Evolutionary conservation across 2,329 filamentous ascomycete species (phyloP), one percentile per base, ranked within the genome.

Genomic region (Dactylonectria estremocensis): DNA sequence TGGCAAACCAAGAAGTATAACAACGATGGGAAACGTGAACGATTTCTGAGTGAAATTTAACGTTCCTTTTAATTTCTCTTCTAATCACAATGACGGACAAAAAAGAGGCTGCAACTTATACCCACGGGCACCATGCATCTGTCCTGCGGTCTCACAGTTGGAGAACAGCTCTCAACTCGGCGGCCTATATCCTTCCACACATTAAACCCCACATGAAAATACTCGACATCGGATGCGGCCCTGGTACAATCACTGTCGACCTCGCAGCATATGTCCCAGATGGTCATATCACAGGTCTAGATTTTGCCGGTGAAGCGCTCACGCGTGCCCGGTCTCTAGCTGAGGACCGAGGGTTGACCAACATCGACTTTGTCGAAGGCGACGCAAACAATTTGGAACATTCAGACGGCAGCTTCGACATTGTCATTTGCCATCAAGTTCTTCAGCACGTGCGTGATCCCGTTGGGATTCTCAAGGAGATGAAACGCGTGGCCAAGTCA

Each of bases 211-310:
- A 61, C 22, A 61, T 61, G 58, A 61, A 61, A 1, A 33, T 61
- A 5, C 58, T 61, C 22, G 58, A 61, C 11, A 46, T 61, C 7
- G 58, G 58, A 3, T 61, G 58, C 18, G 58, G 58, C 10, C 35
- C 58, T 9, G 58, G 58, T 5, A 53, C 58, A 20, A 61, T 61
- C n/a, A 61, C 58, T 33, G 49, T 45, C 1, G 58, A 61, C n/a
- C 58, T 61, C 10, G 58, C 58, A 2, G 33, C 20, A 2, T 54
- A 53, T 35, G 58, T 61, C 5, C 24, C 58, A 2, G 31, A 54
- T n/a, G 58, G 58, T 2, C 58, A 61, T 2, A 46, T 61, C 10
- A 54, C 49, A 2, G 58, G 58, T 10, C 35, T 61, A 3, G 58
- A 61, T 22, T 46, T 43, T 22, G 48, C 16, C 13, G 35, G n/a